Evolutionary conservation across 495 filamentous ascomycete genomes (phyloP).

Genomic region (Podospora sp.): DNA sequence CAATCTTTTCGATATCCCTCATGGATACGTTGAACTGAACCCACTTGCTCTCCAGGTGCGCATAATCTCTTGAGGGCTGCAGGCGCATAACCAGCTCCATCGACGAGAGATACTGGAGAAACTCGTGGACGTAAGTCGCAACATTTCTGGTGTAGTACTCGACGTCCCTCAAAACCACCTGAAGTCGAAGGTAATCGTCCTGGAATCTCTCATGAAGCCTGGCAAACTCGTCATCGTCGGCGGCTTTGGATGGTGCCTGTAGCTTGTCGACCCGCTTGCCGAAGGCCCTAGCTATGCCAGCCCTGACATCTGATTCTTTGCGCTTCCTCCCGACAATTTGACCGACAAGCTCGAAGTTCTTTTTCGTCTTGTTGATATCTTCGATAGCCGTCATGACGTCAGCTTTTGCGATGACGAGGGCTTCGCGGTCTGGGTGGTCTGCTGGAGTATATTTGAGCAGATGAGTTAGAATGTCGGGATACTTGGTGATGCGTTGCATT

Average conservation of each 20-base stretch:
- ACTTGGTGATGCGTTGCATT: constrained; percentile 88
- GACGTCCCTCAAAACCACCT: constrained; percentile 87
- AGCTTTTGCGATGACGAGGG: constrained; percentile 63
- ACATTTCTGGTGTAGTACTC: constrained; percentile 80
- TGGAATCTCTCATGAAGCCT: constrained; percentile 75
- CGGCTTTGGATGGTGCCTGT: constrained; percentile 62
- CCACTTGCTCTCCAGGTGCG: constrained; percentile 91
- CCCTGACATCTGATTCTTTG: constrained; percentile 85
- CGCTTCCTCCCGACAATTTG: constrained; percentile 84
- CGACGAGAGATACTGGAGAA: constrained; percentile 67
- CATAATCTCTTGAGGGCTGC: constrained; percentile 59
- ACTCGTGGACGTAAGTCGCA: constrained; percentile 69
- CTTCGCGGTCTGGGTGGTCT: constrained; percentile 78
- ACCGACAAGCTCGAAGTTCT: constrained; percentile 83
- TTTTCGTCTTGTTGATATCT: constrained; percentile 91
- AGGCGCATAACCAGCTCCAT: constrained; percentile 67
- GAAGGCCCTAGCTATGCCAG: constrained; percentile 83
- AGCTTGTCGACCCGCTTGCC: constrained; percentile 79
- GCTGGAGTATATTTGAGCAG: constrained; percentile 76
- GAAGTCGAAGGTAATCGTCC: constrained; percentile 85
- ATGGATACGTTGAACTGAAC: constrained; percentile 78
- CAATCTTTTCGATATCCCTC: constrained; percentile 75
- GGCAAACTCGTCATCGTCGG: constrained; percentile 79
- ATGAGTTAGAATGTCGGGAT: constrained; percentile 78
- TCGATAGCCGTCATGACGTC: constrained; percentile 71